Evolutionary conservation across 2,329 filamentous ascomycete species (phyloP), one percentile per base, ranked within the genome.

Genomic region (Tolypocladium sp.): DNA sequence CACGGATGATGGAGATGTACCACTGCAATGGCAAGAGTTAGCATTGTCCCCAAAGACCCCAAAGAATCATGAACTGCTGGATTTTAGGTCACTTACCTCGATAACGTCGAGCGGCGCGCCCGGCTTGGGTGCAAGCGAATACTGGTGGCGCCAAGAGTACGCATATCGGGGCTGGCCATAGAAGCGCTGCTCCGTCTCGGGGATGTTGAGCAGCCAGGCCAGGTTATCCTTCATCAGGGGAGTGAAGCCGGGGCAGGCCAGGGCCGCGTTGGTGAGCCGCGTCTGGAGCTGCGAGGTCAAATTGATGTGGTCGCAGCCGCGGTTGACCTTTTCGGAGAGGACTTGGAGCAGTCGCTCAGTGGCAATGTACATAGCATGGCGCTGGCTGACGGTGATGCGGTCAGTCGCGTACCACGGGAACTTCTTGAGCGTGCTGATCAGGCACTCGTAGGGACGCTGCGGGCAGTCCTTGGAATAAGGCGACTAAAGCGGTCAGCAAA

Each of bases 351-450:
- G 74, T 59, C 78, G 74, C 42, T 76, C 67, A 2, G 81, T 79
- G 0, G 81, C 74, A 13, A 78, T 73, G 65, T 79, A 85, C 33
- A 87, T 72, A 9, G 76, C 70, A 51, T 79, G 71, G 1, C 85
- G 82, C 69, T 88, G 79, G 58, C 75, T 72, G 54, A 87, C 73
- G 9, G 82, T 87, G 72, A 88, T 82, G 57, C 76, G 64, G 3
- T 82, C 71, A 1, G 83, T 76, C 68, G 78, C 76, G 60, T 82
- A 77, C 86, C 86, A 89, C 0, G 86, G 86, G 51, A 86, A 78
- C 74, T 88, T 84, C 61, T 78, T 79, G 42, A 85, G 67, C 1
- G 82, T 87, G 68, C 82, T 86, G 64, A 88, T 85, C 65, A 88
- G 74, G 67, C 79, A 85, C 72, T 89, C 86, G 59, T 82, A 88